phyloP scores from a whole-genome alignment of 2,329 filamentous ascomycete genomes.

The Bimuria novae-zelandiae region DNA sequence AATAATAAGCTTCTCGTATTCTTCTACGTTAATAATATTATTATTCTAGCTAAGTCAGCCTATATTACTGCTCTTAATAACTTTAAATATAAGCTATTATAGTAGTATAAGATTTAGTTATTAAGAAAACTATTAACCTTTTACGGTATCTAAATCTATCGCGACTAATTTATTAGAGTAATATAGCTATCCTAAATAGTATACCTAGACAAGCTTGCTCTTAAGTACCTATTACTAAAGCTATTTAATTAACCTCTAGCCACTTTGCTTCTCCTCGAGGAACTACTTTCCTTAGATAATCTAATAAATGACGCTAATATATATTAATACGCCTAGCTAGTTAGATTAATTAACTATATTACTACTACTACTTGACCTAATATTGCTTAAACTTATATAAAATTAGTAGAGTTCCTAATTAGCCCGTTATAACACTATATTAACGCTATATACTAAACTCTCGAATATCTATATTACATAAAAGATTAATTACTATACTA shows the following conservation, averaged over 20 bases:
- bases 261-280: not conserved
- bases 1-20: slow-evolving; percentile 14
- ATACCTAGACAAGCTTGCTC: not conserved
- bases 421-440: slow-evolving; percentile 22
- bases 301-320: slow-evolving; percentile 12
- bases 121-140: not conserved
- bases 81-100: slow-evolving; percentile 2
- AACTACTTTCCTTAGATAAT: slow-evolving; percentile 12
- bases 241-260: not conserved
- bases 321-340: slow-evolving; percentile 12
- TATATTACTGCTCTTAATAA: not conserved
- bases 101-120: not conserved
- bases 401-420: slow-evolving; percentile 19
- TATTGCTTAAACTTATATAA: slow-evolving; percentile 20
- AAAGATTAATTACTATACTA: slow-evolving; percentile 12
- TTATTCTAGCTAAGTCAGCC: slow-evolving; percentile 1
- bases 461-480: slow-evolving; percentile 17
- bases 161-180: not conserved
- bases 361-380: slow-evolving; percentile 19
- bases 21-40: not conserved
- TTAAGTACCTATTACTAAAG: not conserved
- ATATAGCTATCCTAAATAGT: not conserved
- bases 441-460: slow-evolving; percentile 13
- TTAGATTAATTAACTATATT: slow-evolving; percentile 23
- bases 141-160: not conserved